phyloP scores from a whole-genome alignment of 1,284 basidiomycete species.

The Malassezia sympodialis region DNA sequence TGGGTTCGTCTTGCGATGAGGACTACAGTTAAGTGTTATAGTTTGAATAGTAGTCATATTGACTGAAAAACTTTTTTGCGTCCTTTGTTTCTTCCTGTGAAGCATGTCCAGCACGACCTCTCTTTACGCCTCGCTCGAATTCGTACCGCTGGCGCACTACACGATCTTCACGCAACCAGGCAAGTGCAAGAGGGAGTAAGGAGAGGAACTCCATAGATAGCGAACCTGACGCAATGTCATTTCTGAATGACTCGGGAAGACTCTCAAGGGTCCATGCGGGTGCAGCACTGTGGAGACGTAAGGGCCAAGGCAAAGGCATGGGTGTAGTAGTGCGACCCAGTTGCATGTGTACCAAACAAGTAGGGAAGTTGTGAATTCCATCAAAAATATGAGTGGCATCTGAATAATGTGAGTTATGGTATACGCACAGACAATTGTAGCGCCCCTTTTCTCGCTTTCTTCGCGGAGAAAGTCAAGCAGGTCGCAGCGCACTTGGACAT shows the following conservation, averaged over 20 bases:
- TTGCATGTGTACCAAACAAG: constrained; percentile 41
- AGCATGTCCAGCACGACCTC: constrained; percentile 26
- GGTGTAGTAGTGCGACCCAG: constrained; percentile 34
- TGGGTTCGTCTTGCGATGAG: not conserved
- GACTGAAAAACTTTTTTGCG: constrained; percentile 41
- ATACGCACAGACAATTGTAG: constrained; percentile 75
- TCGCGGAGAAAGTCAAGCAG: constrained; percentile 74
- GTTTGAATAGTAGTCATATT: constrained; percentile 34
- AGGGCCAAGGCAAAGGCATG: constrained; percentile 34
- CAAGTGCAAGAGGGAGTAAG: constrained; percentile 33
- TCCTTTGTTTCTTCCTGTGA: constrained; percentile 28
- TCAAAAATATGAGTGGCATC: constrained; percentile 48
- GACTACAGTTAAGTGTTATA: not conserved
- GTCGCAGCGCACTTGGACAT: constrained; percentile 86
- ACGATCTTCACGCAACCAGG: constrained; percentile 43
- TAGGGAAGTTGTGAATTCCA: constrained; percentile 44
- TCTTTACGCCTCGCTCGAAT: constrained; percentile 20
- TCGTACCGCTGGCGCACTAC: constrained; percentile 30
- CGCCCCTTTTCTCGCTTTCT: constrained; percentile 69
- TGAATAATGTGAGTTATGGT: not conserved
- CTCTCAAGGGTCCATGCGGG: not conserved
- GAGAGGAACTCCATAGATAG: constrained; percentile 18
- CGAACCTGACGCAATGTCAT: constrained; percentile 10
- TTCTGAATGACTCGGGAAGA: constrained; percentile 3
- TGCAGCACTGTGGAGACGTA: constrained; percentile 12